phyloP scores from a whole-genome alignment of 768 basidiomycete species.

The Leccinum olivaceopallidum region DNA sequence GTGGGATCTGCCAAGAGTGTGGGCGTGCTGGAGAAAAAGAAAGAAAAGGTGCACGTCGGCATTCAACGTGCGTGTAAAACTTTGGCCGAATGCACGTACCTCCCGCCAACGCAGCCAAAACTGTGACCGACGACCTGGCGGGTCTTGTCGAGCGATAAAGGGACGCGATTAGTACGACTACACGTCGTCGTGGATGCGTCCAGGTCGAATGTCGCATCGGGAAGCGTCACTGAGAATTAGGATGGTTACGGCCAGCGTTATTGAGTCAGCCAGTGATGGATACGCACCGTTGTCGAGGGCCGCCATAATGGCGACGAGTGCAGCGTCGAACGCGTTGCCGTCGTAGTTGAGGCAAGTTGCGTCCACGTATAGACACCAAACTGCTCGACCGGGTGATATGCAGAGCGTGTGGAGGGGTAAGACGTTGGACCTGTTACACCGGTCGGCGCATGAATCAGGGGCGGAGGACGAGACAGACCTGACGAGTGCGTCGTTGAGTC shows the following conservation, averaged over 20 bases:
- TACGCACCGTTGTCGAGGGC: constrained; percentile 82
- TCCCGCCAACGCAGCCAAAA: constrained; percentile 28
- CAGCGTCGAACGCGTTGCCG: constrained; percentile 92
- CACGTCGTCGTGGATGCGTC: constrained; percentile 66
- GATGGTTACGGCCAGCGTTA: not conserved
- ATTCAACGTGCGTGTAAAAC: not conserved
- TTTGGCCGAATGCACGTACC: constrained; percentile 5
- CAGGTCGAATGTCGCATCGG: constrained; percentile 69
- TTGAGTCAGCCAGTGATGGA: not conserved
- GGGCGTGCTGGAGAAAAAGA: constrained; percentile 27
- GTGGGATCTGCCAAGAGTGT: constrained; percentile 81
- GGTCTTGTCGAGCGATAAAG: constrained; percentile 44
- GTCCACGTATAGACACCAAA: constrained; percentile 95
- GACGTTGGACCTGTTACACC: constrained; percentile 54
- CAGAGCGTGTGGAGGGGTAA: constrained; percentile 69
- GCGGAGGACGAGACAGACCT: constrained; percentile 45
- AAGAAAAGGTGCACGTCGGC: not conserved
- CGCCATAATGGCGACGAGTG: constrained; percentile 82
- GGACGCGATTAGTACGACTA: constrained; percentile 46
- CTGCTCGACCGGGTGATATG: constrained; percentile 79
- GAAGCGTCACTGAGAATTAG: constrained; percentile 55
- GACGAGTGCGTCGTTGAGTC: constrained; percentile 75
- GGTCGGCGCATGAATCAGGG: not conserved
- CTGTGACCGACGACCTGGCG: constrained; percentile 23
- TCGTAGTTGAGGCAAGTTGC: constrained; percentile 97